A percentile compares a stretch with the other conserved stretches of the same genome.
Evolutionary conservation across 352 stramenopile species (phyloP).

Genomic region (Phytophthora cactorum): DNA sequence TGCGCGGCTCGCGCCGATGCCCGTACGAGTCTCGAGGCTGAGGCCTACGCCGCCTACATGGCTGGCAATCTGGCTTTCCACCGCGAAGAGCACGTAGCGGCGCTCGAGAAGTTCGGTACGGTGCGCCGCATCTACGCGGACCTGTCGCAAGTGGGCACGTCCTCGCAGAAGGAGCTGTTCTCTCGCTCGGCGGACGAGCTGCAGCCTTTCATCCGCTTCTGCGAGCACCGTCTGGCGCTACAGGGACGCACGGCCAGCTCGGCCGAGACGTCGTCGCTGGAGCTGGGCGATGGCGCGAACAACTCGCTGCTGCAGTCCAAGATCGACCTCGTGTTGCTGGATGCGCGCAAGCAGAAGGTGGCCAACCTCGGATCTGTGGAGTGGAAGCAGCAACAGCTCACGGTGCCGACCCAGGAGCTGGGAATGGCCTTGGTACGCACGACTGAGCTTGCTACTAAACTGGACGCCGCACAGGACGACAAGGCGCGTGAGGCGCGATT

Average conservation of each 20-base stretch:
- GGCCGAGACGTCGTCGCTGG: slow-evolving; percentile 43
- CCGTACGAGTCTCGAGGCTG: slow-evolving; percentile 88
- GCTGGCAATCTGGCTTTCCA: slow-evolving; percentile 88
- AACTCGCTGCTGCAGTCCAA: slow-evolving; percentile 84
- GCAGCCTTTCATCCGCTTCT: slow-evolving; percentile 88
- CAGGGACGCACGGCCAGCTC: slow-evolving; percentile 55
- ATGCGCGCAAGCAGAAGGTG: slow-evolving; percentile 87
- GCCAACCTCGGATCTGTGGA: slow-evolving; percentile 76
- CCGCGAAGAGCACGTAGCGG: slow-evolving; percentile 83
- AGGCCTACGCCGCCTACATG: slow-evolving; percentile 91
- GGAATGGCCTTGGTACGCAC: slow-evolving; percentile 70
- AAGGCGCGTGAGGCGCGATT: slow-evolving; percentile 78
- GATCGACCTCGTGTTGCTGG: slow-evolving; percentile 84
- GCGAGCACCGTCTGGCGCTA: slow-evolving; percentile 75
- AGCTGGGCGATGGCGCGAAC: slow-evolving; percentile 74
- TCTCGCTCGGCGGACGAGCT: slow-evolving; percentile 71
- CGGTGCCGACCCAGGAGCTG: slow-evolving; percentile 76
- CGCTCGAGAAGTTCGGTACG: slow-evolving; percentile 82
- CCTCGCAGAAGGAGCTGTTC: slow-evolving; percentile 85
- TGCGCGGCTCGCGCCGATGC: slow-evolving; percentile 82
- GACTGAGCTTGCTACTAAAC: slow-evolving; percentile 70
- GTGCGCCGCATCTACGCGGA: slow-evolving; percentile 88
- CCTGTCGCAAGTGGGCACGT: slow-evolving; percentile 78
- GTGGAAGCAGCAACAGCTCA: slow-evolving; percentile 83
- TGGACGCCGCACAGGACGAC: slow-evolving; percentile 59